Evolutionary conservation across 768 basidiomycete species (phyloP), one percentile per base, ranked within the genome.

Genomic region (Boletus tomentosulus): DNA sequence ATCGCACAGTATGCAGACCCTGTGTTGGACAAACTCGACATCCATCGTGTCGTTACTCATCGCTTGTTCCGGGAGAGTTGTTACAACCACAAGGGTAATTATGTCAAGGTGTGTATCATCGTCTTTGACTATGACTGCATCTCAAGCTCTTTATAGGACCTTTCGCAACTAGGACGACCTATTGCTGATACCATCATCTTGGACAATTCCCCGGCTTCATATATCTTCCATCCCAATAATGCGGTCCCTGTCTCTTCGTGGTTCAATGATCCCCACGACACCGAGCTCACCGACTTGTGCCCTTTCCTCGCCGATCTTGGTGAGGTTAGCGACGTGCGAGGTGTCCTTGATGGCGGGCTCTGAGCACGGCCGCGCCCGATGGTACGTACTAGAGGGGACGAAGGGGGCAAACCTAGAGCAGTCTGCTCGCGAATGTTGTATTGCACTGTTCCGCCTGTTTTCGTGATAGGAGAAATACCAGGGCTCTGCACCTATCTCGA

Each of bases 191-290:
- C 88, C 56, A 98, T 98, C 66, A 99, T 99, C 73, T 82, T 99
- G 63, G 97, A 98, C 74, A 99, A 98, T 71, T 98, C 96, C 27
- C 97, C 97, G 15, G 97, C 97, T 12, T 97, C 92, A 12, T 99
- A 98, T 72, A 96, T 98, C 56, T 99, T 99, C 81, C 96, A 99
- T 67, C 94, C 94, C 15, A 95, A 97, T 75, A 98, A 98, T 68
- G 97, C 97, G 37, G 96, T 98, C 5, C 97, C 97, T 12, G 95
- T 99, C 56, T 98, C 96, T 41, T 94, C 92, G 53, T 99, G 97
- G 97, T 99, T 99, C 77, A 98, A 98, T 71, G 94, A 94, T 72
- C 95, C 95, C 10, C 96, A 98, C 64, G 96, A 98, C 68, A 96
- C 95, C 45, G 96, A 98, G 70, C 80, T 99, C 59, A 97, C 92